A percentile compares a stretch with the other conserved stretches of the same genome.
phyloP scores from a whole-genome alignment of 345 rosid species.

The Noccaea caerulescens region DNA sequence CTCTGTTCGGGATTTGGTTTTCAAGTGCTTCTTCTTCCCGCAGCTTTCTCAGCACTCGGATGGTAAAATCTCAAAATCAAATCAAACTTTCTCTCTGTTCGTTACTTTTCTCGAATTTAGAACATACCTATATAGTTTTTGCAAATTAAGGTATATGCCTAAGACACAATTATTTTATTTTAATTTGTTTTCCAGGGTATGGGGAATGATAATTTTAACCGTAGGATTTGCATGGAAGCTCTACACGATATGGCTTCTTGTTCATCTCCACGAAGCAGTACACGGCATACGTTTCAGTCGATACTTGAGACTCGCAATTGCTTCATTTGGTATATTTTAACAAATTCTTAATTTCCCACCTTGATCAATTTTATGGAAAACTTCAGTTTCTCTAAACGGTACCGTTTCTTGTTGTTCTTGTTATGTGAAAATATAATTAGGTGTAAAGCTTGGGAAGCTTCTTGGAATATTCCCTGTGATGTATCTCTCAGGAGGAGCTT shows the following conservation, averaged over 20 bases:
- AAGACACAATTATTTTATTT: neutral
- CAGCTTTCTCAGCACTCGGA: conserved; percentile 82
- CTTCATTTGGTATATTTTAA: conserved; percentile 63
- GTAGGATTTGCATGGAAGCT: conserved; percentile 80
- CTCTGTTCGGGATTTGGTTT: conserved; percentile 86
- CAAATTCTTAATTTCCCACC: neutral
- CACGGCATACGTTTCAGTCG: conserved; percentile 67
- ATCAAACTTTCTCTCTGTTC: conserved; percentile 2
- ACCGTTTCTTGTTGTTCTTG: neutral
- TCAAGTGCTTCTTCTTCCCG: conserved; percentile 90
- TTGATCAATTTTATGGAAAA: neutral
- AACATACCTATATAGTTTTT: neutral
- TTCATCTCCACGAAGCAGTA: conserved; percentile 80
- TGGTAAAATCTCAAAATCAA: conserved; percentile 55
- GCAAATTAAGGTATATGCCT: neutral
- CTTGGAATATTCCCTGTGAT: conserved; percentile 57
- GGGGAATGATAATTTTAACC: conserved; percentile 66
- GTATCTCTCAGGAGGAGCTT: conserved; percentile 76
- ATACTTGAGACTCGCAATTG: conserved; percentile 63
- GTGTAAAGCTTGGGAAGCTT: conserved; percentile 55
- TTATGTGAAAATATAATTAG: conserved; percentile 36
- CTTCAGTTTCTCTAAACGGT: conserved; percentile 10
- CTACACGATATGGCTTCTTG: conserved; percentile 68
- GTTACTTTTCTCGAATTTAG: neutral
- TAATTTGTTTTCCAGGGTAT: conserved; percentile 52